Percentiles rank a stretch among this genome's conserved stretches.
These are phyloP conservation scores for Talinum fruticosum DNA, from an alignment of 148 eudicot species.

Conservation along the genomic window DNA sequence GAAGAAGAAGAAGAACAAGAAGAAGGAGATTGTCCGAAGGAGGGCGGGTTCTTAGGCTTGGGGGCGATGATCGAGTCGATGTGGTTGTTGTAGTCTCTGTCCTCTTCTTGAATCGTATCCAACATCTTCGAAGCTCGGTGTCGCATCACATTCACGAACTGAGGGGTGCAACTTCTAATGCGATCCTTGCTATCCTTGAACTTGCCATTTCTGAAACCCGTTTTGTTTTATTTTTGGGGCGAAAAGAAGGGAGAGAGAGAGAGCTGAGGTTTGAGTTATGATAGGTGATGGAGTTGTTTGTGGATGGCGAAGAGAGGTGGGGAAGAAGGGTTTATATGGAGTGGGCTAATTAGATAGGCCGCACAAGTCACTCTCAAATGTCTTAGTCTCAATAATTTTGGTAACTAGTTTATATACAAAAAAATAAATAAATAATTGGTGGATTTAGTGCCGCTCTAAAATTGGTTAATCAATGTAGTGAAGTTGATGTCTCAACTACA, in stretches of 20 bases:
- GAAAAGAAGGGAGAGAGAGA: too few relatives aligned
- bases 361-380: background rate
- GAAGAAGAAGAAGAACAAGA: background rate
- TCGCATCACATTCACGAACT: slow-evolving; percentile 41
- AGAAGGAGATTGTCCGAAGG: background rate
- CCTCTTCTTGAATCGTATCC: slow-evolving; percentile 48
- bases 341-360: background rate
- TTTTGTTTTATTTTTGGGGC: too few relatives aligned
- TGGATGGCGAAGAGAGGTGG: background rate
- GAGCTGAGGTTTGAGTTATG: background rate
- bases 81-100: slow-evolving; percentile 23
- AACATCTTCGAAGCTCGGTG: slow-evolving; percentile 35
- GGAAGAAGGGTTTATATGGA: too few relatives aligned
- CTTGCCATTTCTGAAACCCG: slow-evolving; percentile 25
- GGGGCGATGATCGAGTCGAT: background rate
- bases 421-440: background rate
- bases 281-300: background rate
- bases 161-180: slow-evolving; percentile 46
- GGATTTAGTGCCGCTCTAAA: background rate
- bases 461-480: background rate
- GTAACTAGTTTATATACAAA: too few relatives aligned
- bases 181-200: slow-evolving; percentile 38
- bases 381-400: too few relatives aligned
- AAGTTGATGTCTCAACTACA: background rate
- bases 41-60: background rate